These are phyloP conservation scores for Trametes maxima DNA, from an alignment of 768 basidiomycete species.

Conservation along the genomic window DNA sequence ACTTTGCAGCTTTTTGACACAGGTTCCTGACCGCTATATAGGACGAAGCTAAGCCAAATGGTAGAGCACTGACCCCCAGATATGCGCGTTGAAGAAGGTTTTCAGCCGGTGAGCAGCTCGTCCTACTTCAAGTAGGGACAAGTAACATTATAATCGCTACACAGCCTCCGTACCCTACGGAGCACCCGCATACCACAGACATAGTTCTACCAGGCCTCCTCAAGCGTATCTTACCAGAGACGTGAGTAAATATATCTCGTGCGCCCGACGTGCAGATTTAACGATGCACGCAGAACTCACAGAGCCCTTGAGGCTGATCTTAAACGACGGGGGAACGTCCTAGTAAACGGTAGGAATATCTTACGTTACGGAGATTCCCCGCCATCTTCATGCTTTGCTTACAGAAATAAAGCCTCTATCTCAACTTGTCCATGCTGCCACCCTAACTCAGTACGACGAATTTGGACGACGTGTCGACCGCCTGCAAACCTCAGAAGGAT, in stretches of 20 bases:
- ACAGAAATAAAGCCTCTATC: constrained; percentile 51
- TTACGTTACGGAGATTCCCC: neutral
- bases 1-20: too few species aligned
- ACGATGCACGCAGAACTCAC: constrained; percentile 32
- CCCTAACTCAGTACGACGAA: constrained; percentile 70
- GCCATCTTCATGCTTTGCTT: neutral
- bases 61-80: too few species aligned
- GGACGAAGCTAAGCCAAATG: too few species aligned
- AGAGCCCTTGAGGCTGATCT: constrained; percentile 61
- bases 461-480: constrained; percentile 67
- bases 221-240: constrained; percentile 52
- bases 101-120: constrained; percentile 49
- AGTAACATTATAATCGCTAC: too few species aligned
- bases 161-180: constrained; percentile 53
- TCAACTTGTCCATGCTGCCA: constrained; percentile 48
- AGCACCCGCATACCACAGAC: constrained; percentile 62
- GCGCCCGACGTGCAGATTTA: too few species aligned
- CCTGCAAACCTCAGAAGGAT: constrained; percentile 70
- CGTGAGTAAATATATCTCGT: too few species aligned
- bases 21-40: too few species aligned
- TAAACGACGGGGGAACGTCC: constrained; percentile 52
- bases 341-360: constrained; percentile 46
- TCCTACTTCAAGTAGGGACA: neutral
- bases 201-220: constrained; percentile 60
- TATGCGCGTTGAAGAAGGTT: constrained; percentile 69